Conservation (phyloP, 441 rosid genomes). For the Croton laevigatus region DNA sequence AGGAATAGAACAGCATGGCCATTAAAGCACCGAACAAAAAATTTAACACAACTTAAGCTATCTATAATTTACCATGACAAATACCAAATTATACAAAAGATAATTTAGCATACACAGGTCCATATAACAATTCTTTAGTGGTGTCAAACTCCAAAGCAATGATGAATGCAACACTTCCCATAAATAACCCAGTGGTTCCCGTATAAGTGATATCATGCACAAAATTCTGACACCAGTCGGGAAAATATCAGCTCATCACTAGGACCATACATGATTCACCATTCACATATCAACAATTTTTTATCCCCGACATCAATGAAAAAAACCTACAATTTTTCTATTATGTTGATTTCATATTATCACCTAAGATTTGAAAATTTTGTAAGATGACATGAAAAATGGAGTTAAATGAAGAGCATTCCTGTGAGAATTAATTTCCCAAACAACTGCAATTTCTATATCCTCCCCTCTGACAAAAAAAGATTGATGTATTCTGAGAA, state of each 20-base stretch:
- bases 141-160: neutral
- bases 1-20: constrained; percentile 22
- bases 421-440: neutral
- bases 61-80: neutral
- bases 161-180: neutral
- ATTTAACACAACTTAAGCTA: neutral
- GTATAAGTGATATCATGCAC: neutral
- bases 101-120: neutral
- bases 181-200: neutral
- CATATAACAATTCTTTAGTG: neutral
- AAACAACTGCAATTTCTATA: neutral
- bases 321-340: neutral
- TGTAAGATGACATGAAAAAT: neutral
- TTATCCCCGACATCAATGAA: neutral
- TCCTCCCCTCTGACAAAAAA: neutral
- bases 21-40: constrained; percentile 22
- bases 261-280: neutral
- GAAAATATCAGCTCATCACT: neutral
- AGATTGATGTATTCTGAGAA: neutral
- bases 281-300: neutral
- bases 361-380: neutral
- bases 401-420: neutral
- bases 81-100: neutral
- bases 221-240: neutral
- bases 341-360: neutral